Percentiles rank a stretch among this genome's conserved stretches.
Evolutionary conservation across 305 asterid species (phyloP).

Genomic region (Fraxinus greggii): DNA sequence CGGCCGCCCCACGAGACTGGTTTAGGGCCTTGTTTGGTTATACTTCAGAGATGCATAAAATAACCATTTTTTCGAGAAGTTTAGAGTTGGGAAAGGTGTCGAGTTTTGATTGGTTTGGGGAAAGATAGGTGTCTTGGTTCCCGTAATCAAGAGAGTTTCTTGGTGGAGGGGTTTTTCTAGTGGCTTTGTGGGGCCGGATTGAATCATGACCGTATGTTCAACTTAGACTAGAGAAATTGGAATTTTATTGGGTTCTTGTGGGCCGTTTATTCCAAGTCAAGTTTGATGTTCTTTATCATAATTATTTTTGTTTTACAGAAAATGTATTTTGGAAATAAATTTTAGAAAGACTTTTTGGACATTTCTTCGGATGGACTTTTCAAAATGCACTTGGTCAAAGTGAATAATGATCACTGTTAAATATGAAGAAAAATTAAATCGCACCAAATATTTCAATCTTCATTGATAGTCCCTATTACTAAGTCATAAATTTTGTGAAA

Average conservation of each 20-base stretch:
- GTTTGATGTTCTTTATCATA: conserved; percentile 15
- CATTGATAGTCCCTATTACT: background rate
- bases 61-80: background rate
- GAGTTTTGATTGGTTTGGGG: background rate
- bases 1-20: background rate
- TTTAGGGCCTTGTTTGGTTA: background rate
- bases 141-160: conserved; percentile 34
- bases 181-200: conserved; percentile 27
- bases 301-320: background rate
- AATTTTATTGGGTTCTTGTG: conserved; percentile 7
- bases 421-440: background rate
- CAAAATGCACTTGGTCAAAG: background rate
- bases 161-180: conserved; percentile 48
- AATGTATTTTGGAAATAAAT: background rate
- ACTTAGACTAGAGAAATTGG: conserved; percentile 6
- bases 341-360: background rate
- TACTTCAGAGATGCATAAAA: background rate
- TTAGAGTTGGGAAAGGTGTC: conserved; percentile 9
- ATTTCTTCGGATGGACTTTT: background rate
- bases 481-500: background rate
- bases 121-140: conserved; percentile 23
- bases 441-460: background rate
- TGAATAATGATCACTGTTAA: background rate
- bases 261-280: background rate
- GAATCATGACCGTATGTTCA: conserved; percentile 19